These are phyloP conservation scores for Hypoxylon sp. DNA, from an alignment of 2,329 filamentous ascomycete genomes.

Conservation along the genomic window DNA sequence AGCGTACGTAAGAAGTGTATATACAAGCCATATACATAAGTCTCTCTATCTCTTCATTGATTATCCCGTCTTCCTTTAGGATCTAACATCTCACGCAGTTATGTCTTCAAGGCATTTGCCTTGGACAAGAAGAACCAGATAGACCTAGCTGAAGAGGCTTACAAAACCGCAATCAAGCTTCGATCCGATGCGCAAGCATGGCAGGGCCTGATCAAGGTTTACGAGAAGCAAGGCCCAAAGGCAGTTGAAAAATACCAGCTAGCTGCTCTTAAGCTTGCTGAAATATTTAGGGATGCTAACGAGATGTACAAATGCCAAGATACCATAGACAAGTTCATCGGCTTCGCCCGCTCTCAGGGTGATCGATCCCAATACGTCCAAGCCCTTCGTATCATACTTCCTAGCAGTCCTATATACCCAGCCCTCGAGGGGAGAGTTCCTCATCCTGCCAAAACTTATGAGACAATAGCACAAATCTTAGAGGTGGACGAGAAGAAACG, in stretches of 20 bases:
- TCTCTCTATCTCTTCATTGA: constrained; percentile 13
- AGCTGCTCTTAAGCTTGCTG: constrained; percentile 76
- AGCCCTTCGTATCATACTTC: constrained; percentile 79
- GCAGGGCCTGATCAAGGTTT: constrained; percentile 88
- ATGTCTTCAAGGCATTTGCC: constrained; percentile 88
- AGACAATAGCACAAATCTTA: constrained; percentile 80
- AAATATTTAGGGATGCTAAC: constrained; percentile 74
- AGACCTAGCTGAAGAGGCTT: constrained; percentile 79
- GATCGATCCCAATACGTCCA: constrained; percentile 77
- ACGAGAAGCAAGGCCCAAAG: constrained; percentile 76
- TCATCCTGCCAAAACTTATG: constrained; percentile 81
- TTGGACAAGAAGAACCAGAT: constrained; percentile 77
- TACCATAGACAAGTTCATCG: constrained; percentile 81
- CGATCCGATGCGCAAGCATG: constrained; percentile 87
- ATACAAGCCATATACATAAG: no score
- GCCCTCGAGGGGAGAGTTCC: constrained; percentile 85
- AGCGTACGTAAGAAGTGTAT: constrained; percentile 71
- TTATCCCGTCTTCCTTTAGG: neutral
- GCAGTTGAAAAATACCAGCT: constrained; percentile 78
- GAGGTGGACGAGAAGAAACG: constrained; percentile 88
- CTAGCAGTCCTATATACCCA: constrained; percentile 80
- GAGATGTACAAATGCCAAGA: constrained; percentile 70
- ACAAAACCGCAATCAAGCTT: constrained; percentile 74
- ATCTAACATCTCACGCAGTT: constrained; percentile 53
- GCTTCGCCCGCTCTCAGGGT: constrained; percentile 76